Base-by-base conservation (phyloP, 495 filamentous ascomycete genomes). In the Hypomontagnella monticulosa region DNA sequence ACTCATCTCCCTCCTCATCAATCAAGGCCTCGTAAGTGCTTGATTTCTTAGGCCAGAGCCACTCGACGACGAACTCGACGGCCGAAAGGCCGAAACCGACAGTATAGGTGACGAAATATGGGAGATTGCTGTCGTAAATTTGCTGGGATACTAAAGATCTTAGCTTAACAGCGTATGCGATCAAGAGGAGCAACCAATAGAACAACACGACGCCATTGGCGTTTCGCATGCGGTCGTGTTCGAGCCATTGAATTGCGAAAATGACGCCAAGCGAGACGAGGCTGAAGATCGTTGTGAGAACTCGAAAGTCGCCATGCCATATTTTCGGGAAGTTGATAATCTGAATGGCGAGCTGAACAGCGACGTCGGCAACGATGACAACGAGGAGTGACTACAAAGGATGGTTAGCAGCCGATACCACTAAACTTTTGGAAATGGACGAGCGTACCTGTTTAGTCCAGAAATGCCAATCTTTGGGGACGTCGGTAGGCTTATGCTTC, bases 171-270 rank as follows among this genome's bases (percentile, higher is more conserved):
- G 83, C 86, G 69, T 89, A 89, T 9, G 86, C 86, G 72, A 96
- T 89, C 60, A 94, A 80, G 53, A 97, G 87, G 69, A 97, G 88
- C 6, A 97, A 82, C 96, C 96, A 99, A 83, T 95, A 99, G 76
- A 97, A 93, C 41, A 99, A 80, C 14, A 96, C 93, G 16, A 97
- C 91, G 4, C 92, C 94, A 73, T 97, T 97, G 19, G 96, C 88
- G 72, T 95, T 90, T 23, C 93, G 87, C 66, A 91, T 91, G 38
- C 95, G 86, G 76, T 87, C 87, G 78, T 98, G 93, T 75, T 99
- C 96, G 57, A 92, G 82, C 80, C 94, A 96, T 79, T 99, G 96
- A 48, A 98, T 86, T n/a, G 84, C 71, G 66, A 91, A 92, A 9
- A 96, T 90, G 47, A 96, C 85, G 18, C 84, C 83, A 23, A 97